Conservation (phyloP, 2,329 filamentous ascomycete genomes). For the Blastomyces gilchristii region DNA sequence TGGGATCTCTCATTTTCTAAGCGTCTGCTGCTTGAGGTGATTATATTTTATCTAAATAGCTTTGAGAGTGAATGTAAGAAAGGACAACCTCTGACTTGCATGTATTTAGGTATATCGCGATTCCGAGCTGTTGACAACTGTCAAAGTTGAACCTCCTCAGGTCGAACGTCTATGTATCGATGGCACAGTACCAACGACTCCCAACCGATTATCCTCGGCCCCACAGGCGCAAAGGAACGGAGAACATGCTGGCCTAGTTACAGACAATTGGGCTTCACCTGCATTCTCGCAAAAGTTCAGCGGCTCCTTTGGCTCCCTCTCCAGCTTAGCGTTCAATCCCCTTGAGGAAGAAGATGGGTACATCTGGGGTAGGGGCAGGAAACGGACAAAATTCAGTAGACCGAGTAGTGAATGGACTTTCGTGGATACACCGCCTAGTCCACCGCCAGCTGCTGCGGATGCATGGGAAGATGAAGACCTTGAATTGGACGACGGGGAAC, state of each 20-base stretch:
- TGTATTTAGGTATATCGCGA: slow-evolving; percentile 33
- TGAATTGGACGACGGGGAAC: slow-evolving; percentile 5
- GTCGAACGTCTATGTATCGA: slow-evolving; percentile 18
- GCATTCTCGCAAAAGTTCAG: slow-evolving; percentile 66
- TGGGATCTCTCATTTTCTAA: slow-evolving; percentile 46
- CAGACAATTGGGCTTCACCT: slow-evolving; percentile 60
- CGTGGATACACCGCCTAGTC: slow-evolving; percentile 59
- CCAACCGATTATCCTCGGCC: slow-evolving; percentile 20
- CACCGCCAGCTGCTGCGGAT: slow-evolving; percentile 24
- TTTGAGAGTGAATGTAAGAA: no score
- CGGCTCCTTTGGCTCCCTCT: slow-evolving; percentile 57
- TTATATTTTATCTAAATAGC: not conserved
- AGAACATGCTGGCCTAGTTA: slow-evolving; percentile 18
- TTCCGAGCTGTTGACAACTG: slow-evolving; percentile 6
- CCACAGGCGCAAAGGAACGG: slow-evolving; percentile 17
- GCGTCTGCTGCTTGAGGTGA: slow-evolving; percentile 30
- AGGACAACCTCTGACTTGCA: not conserved
- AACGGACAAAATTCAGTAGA: slow-evolving; percentile 58
- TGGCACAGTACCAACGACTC: slow-evolving; percentile 39
- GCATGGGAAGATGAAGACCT: slow-evolving; percentile 10
- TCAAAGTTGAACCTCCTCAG: slow-evolving; percentile 26
- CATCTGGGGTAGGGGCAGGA: slow-evolving; percentile 52
- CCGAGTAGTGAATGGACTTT: slow-evolving; percentile 64
- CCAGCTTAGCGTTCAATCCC: slow-evolving; percentile 54
- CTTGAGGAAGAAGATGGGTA: slow-evolving; percentile 58